Evolutionary conservation across 768 basidiomycete genomes (phyloP).

Genomic region (Kwoniella dejecticola): DNA sequence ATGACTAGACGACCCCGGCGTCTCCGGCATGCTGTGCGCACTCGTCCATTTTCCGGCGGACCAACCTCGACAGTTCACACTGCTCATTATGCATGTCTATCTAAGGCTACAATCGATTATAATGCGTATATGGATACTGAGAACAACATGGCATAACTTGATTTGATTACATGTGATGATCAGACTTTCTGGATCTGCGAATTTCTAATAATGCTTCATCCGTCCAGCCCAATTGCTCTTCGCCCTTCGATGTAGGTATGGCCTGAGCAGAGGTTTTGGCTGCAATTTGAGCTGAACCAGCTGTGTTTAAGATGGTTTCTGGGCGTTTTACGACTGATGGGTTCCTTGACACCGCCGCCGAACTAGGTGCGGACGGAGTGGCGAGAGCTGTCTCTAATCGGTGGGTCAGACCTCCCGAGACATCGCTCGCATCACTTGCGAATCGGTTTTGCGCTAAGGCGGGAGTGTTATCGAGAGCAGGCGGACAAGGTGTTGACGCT

Average conservation of each 20-base stretch:
- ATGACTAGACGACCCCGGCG: too few relatives aligned
- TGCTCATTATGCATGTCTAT: not conserved
- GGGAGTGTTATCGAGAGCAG: slow-evolving; percentile 36
- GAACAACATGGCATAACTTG: too few relatives aligned
- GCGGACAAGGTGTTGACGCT: slow-evolving; percentile 22
- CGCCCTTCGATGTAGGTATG: slow-evolving; percentile 1
- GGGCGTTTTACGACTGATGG: not conserved
- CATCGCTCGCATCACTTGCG: slow-evolving; percentile 6
- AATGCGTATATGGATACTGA: too few relatives aligned
- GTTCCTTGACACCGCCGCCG: not conserved
- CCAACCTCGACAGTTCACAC: not conserved
- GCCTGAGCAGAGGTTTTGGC: not conserved
- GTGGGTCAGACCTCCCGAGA: slow-evolving; percentile 13
- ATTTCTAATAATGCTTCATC: slow-evolving; percentile 26
- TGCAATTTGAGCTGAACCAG: not conserved
- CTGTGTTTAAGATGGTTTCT: not conserved
- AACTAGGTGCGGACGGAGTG: slow-evolving; percentile 1
- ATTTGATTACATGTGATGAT: not conserved
- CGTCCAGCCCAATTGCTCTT: slow-evolving; percentile 25
- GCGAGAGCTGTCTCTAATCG: slow-evolving; percentile 16
- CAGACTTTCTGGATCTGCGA: slow-evolving; percentile 5
- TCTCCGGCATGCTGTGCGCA: too few relatives aligned
- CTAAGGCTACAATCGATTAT: too few relatives aligned
- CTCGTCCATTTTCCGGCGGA: too few relatives aligned
- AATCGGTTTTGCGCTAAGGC: slow-evolving; percentile 13